Evolutionary conservation across 202 grass and related monocot genomes (phyloP).

Genomic region (Alloteropsis angusta): DNA sequence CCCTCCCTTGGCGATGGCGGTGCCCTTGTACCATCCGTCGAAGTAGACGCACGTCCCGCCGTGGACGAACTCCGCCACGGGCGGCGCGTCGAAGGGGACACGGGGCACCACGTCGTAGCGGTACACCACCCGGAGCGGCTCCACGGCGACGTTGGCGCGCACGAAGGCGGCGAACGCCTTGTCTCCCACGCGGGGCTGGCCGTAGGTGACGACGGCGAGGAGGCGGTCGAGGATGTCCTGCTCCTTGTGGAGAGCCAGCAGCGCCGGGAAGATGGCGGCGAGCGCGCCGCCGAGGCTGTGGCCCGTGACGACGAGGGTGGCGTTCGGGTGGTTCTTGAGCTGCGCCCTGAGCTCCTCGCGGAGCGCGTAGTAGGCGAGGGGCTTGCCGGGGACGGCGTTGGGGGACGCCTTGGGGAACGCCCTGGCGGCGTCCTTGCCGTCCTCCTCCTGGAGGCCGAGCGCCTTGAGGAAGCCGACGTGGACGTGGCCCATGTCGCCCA

Average conservation of each 20-base stretch:
- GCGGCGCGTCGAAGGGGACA: conserved; percentile 42
- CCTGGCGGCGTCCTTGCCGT: neutral
- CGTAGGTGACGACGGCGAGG: conserved; percentile 41
- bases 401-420: conserved; percentile 8
- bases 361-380: conserved; percentile 63
- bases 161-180: conserved; percentile 4
- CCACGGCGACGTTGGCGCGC: neutral
- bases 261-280: conserved; percentile 49
- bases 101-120: conserved; percentile 46
- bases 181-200: conserved; percentile 75
- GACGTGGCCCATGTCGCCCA: conserved; percentile 58
- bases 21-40: conserved; percentile 46
- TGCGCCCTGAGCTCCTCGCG: conserved; percentile 33
- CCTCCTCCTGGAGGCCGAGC: conserved; percentile 56
- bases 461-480: conserved; percentile 93
- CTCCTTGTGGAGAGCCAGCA: conserved; percentile 52
- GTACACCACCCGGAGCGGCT: conserved; percentile 32
- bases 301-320: conserved; percentile 49
- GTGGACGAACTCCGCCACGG: conserved; percentile 39
- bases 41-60: conserved; percentile 53
- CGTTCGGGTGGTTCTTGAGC: conserved; percentile 37
- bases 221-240: conserved; percentile 22
- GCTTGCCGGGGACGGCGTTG: neutral
- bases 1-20: conserved; percentile 5
- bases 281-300: conserved; percentile 89